Evolutionary conservation across 2,329 filamentous ascomycete genomes (phyloP).

Genomic region (Aspergillus sp.): DNA sequence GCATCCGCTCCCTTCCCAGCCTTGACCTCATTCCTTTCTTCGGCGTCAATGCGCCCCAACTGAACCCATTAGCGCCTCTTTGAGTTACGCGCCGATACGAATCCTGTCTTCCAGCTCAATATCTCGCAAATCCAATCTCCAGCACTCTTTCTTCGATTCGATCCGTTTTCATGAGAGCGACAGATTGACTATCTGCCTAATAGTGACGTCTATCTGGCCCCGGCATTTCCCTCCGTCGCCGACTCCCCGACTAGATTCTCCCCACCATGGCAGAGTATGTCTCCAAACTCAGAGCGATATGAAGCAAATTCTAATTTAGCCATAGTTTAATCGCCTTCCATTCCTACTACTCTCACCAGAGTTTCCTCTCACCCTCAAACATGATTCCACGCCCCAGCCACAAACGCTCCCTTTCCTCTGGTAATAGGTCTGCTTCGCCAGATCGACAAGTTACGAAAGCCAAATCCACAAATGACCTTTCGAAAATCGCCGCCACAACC

Average conservation of each 20-base stretch:
- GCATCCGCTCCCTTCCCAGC: conserved; percentile 1
- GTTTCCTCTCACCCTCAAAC: conserved; percentile 36
- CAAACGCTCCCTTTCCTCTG: conserved; percentile 39
- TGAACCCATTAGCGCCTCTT: neutral
- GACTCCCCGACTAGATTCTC: conserved; percentile 15
- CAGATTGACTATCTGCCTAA: conserved; percentile 14
- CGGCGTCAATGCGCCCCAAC: conserved; percentile 1
- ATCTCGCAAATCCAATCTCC: conserved; percentile 15
- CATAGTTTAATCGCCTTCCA: conserved; percentile 41
- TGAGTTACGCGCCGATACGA: conserved; percentile 1
- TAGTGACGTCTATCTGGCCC: conserved; percentile 16
- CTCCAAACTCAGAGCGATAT: neutral
- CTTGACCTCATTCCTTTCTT: conserved; percentile 3
- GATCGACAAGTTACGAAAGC: conserved; percentile 43
- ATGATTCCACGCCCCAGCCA: conserved; percentile 39
- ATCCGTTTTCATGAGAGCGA: conserved; percentile 17
- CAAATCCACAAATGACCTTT: conserved; percentile 45
- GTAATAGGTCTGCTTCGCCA: conserved; percentile 34
- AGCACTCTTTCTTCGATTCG: conserved; percentile 13
- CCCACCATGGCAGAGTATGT: conserved; percentile 43
- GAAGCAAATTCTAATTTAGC: conserved; percentile 13
- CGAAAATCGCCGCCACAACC: conserved; percentile 33
- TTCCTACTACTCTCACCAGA: conserved; percentile 34
- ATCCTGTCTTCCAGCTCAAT: conserved; percentile 8
- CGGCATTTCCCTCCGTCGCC: conserved; percentile 19